These are phyloP conservation scores for Fusarium sp. DNA, from an alignment of 2,329 filamentous ascomycete genomes.

Conservation along the genomic window DNA sequence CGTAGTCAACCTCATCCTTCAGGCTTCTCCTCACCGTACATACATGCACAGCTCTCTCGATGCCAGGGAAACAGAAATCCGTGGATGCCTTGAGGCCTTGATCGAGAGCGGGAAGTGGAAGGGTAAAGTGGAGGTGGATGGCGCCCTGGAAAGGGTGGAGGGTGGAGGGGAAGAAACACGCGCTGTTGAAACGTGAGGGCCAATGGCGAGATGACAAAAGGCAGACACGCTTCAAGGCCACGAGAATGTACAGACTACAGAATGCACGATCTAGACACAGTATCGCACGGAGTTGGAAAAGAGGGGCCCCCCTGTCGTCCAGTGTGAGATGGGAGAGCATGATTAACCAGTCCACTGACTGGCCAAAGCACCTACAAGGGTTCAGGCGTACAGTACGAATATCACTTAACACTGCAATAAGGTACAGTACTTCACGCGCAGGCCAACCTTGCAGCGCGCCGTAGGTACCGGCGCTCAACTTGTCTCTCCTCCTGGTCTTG, in stretches of 20 bases:
- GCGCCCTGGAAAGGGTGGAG: slow-evolving; percentile 33
- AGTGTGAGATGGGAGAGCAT: slow-evolving; percentile 17
- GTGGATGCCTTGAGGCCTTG: slow-evolving; percentile 37
- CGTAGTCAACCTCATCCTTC: slow-evolving; percentile 12
- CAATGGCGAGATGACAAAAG: slow-evolving; percentile 46
- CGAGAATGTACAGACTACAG: slow-evolving; percentile 34
- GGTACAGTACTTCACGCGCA: slow-evolving; percentile 33
- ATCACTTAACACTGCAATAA: not conserved
- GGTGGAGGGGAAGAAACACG: slow-evolving; percentile 34
- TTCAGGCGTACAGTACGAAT: slow-evolving; percentile 19
- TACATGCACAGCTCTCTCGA: slow-evolving; percentile 1
- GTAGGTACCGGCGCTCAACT: slow-evolving; percentile 41
- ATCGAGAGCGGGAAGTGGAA: slow-evolving; percentile 30
- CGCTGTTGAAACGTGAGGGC: slow-evolving; percentile 33
- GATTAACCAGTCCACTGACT: slow-evolving; percentile 20
- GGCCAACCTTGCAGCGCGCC: slow-evolving; percentile 31
- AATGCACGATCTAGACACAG: slow-evolving; percentile 32
- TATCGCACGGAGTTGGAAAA: slow-evolving; percentile 36
- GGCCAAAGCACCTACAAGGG: slow-evolving; percentile 30
- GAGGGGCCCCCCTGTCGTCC: slow-evolving; percentile 15
- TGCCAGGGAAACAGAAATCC: slow-evolving; percentile 14
- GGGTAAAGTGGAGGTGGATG: slow-evolving; percentile 40
- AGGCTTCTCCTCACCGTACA: slow-evolving; percentile 21
- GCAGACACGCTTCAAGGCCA: slow-evolving; percentile 45
- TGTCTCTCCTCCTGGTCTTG: slow-evolving; percentile 35